Evolutionary conservation across 2,329 filamentous ascomycete genomes (phyloP).

Genomic region (Chrysoporthe austroafricana): DNA sequence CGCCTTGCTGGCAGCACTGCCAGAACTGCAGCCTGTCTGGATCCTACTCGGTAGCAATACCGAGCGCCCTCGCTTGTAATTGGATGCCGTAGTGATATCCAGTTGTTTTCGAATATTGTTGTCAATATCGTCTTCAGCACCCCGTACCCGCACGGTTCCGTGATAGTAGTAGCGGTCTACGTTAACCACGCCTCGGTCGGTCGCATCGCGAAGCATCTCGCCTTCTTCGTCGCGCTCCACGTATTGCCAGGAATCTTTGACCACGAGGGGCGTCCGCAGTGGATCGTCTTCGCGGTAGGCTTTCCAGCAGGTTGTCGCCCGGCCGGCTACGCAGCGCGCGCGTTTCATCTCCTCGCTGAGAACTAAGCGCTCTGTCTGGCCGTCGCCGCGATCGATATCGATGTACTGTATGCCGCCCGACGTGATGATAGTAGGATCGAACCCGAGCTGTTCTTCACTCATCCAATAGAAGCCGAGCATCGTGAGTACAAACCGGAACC

Average conservation of each 20-base stretch:
- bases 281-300: slow-evolving; percentile 40
- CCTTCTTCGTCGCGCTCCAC: slow-evolving; percentile 42
- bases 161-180: slow-evolving; percentile 24
- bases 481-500: slow-evolving; percentile 43
- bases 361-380: slow-evolving; percentile 44
- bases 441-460: slow-evolving; percentile 45
- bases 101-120: slow-evolving; percentile 39
- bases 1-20: slow-evolving; percentile 7
- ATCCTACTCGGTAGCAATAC: slow-evolving; percentile 21
- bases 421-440: slow-evolving; percentile 47
- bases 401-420: slow-evolving; percentile 41
- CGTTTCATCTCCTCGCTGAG: slow-evolving; percentile 42
- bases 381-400: slow-evolving; percentile 41
- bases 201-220: slow-evolving; percentile 40
- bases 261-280: slow-evolving; percentile 37
- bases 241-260: slow-evolving; percentile 47
- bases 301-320: slow-evolving; percentile 46
- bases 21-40: slow-evolving; percentile 29
- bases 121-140: slow-evolving; percentile 33
- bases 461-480: slow-evolving; percentile 51
- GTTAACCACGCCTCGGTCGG: slow-evolving; percentile 19
- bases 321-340: slow-evolving; percentile 41
- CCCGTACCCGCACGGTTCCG: slow-evolving; percentile 16
- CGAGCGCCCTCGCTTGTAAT: slow-evolving; percentile 36
- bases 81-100: slow-evolving; percentile 40